Evolutionary conservation across 1,284 basidiomycete species (phyloP).

Genomic region (Rhodotorula mucilaginosa): DNA sequence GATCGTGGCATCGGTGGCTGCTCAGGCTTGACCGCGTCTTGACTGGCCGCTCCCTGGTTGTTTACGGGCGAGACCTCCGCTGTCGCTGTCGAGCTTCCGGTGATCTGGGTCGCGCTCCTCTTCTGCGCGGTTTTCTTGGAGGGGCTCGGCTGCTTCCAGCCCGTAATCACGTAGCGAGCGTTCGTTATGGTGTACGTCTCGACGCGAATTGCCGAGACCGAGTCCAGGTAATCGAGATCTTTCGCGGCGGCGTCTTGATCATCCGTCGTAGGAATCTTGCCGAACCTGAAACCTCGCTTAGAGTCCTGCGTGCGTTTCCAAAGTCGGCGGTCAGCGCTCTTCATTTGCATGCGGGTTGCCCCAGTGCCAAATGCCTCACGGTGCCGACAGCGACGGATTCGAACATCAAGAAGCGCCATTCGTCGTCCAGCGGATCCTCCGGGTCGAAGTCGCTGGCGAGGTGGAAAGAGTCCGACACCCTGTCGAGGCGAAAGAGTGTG

Average conservation of each 20-base stretch:
- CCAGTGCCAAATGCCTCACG: background rate
- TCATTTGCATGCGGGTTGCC: too few species aligned
- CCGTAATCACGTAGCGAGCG: too few species aligned
- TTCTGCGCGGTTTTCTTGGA: background rate
- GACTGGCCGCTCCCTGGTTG: background rate
- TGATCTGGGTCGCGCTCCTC: background rate
- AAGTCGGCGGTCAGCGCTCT: too few species aligned
- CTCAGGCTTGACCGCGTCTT: too few species aligned
- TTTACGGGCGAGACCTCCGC: background rate
- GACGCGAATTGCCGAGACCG: background rate
- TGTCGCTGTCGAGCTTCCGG: background rate
- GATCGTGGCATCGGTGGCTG: too few species aligned
- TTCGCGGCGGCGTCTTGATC: background rate
- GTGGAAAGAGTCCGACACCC: background rate
- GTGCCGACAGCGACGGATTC: background rate
- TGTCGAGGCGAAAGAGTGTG: background rate
- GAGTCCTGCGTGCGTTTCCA: background rate
- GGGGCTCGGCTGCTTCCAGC: background rate
- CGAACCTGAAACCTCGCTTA: background rate
- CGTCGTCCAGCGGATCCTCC: background rate
- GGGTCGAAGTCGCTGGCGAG: background rate
- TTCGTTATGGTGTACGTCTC: background rate
- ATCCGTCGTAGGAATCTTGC: background rate
- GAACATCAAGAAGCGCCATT: background rate
- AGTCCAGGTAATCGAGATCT: background rate